Evolutionary conservation across 2,329 filamentous ascomycete genomes (phyloP), one percentile per base, ranked within the genome.

Genomic region (Aspergillus tubingensis): DNA sequence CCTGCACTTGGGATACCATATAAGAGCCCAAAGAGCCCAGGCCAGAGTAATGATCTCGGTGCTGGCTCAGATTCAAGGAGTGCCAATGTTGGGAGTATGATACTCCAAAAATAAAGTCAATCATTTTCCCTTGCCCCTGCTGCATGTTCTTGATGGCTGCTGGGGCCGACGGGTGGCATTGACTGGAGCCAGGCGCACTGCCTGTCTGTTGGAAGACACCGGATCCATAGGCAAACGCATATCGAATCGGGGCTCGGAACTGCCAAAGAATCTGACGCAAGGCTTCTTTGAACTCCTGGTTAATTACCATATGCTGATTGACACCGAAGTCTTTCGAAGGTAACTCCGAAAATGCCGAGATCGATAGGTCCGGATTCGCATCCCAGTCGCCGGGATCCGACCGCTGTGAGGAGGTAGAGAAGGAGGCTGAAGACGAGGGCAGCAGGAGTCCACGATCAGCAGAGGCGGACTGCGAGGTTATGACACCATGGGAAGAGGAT

Each of bases 41-140:
- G 10, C 85, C 88, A 1, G 94, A 98, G 79, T 99, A 99, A 77
- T 99, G 95, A 70, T 96, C 85, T 7, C 91, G 89, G 72, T 99
- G 90, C 74, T 97, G 90, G 65, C 85, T 83, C 17, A 99, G 82
- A 71, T 99, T 99, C 62, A 99, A 83, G 36, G 90, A 93, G 78
- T 99, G 95, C 91, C 94, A 99, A 78, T 99, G 95, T 73, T 99
- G 91, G 1, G 91, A 92, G 76, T 96, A 91, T 1, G 91, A 91
- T 10, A 98, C 94, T 25, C 94, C 95, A 74, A 99, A 95, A 67
- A 99, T 96, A 74, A 99, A 96, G 78, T 99, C 95, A 65, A 99
- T 96, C 88, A 98, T 96, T 80, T 97, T 97, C 11, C 92, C 92
- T 1, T 88, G 88, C 30, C 91, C 91, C 69, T 91, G 88, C 76